phyloP scores from a whole-genome alignment of 129 eudicot species.

The Kitagawia praeruptora region DNA sequence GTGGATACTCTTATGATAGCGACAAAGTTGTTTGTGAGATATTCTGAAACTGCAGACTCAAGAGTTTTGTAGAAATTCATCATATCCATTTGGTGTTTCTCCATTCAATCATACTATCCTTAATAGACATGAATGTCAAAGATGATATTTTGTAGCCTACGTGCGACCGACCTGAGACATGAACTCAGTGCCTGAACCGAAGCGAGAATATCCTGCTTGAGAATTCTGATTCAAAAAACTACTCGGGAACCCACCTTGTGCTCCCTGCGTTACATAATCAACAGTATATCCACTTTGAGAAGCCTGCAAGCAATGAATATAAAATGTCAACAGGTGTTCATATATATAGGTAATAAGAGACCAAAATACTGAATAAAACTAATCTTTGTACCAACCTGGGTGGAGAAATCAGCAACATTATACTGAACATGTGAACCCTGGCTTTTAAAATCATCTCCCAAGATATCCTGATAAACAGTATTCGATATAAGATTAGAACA shows the following conservation, averaged over 20 bases:
- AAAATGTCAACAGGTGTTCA: neutral
- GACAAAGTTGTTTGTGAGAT: neutral
- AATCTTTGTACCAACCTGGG: constrained; percentile 46
- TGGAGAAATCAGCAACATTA: constrained; percentile 82
- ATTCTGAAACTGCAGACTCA: neutral
- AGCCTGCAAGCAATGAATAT: constrained; percentile 44
- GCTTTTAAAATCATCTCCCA: constrained; percentile 97
- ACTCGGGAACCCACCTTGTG: constrained; percentile 82
- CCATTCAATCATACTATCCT: neutral
- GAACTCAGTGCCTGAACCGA: constrained; percentile 82
- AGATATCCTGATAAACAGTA: constrained; percentile 57
- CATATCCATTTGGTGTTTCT: neutral
- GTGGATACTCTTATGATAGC: neutral
- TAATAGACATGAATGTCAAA: neutral
- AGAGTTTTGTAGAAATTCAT: neutral
- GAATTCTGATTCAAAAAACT: constrained; percentile 83
- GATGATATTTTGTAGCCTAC: neutral
- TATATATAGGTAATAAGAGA: neutral
- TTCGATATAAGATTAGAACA: neutral
- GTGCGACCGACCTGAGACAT: constrained; percentile 83
- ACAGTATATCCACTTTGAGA: constrained; percentile 95
- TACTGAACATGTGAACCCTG: constrained; percentile 98
- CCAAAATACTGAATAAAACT: neutral
- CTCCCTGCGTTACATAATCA: constrained; percentile 74
- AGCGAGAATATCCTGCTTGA: constrained; percentile 92